Conservation (phyloP, 768 basidiomycete species). For the Termitomyces sp. region DNA sequence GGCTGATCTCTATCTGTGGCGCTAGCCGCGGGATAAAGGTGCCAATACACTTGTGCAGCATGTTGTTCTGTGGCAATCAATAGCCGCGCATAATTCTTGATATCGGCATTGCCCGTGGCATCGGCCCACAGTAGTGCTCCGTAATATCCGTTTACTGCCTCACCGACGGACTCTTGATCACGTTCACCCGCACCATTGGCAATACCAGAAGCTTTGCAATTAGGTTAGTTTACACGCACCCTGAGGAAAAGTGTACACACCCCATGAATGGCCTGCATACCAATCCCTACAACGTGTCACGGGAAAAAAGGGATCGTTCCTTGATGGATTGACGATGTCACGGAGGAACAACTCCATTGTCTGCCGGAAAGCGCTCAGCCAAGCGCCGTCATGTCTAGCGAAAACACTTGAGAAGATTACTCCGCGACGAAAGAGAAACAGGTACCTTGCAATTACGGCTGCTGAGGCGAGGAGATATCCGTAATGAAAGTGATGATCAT, state of each 20-base stretch:
- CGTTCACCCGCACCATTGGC: constrained; percentile 26
- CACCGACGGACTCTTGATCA: constrained; percentile 28
- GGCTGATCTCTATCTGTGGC: constrained; percentile 26
- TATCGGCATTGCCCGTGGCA: constrained; percentile 22
- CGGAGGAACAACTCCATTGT: constrained; percentile 24
- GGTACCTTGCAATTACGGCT: constrained; percentile 26
- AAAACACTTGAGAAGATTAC: neutral
- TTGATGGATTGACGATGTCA: constrained; percentile 28
- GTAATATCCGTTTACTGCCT: constrained; percentile 30
- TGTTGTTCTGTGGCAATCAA: constrained; percentile 28
- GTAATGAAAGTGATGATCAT: constrained; percentile 31
- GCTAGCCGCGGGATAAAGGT: constrained; percentile 25
- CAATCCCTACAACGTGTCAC: constrained; percentile 26
- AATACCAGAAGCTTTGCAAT: constrained; percentile 25
- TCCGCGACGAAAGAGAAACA: neutral
- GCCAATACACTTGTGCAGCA: constrained; percentile 29
- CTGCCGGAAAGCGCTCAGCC: constrained; percentile 20
- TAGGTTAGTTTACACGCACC: neutral
- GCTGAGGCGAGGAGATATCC: constrained; percentile 26
- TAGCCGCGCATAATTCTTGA: constrained; percentile 26
- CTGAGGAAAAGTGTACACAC: constrained; percentile 9
- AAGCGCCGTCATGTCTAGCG: constrained; percentile 17
- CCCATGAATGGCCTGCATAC: constrained; percentile 33
- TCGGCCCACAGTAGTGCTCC: constrained; percentile 28
- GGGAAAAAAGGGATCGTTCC: constrained; percentile 24